Percentiles rank a stretch among this genome's conserved stretches.
phyloP scores from a whole-genome alignment of 169 alveolate genomes.

The Plasmodium vinckei region DNA sequence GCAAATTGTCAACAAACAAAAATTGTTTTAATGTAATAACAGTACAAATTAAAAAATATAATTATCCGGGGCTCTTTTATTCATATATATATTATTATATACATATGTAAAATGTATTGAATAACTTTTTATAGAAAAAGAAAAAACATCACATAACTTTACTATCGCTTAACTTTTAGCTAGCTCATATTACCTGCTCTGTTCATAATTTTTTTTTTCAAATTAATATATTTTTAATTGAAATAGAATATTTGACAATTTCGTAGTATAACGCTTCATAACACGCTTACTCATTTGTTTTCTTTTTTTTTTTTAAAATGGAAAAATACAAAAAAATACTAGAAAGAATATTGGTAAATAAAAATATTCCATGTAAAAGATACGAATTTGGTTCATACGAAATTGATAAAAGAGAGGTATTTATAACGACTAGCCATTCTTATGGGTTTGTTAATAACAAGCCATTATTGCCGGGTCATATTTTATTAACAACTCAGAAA shows the following conservation, averaged over 20 bases:
- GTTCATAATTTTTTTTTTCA: background rate
- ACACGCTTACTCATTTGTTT: background rate
- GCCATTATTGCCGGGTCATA: slow-evolving; percentile 85
- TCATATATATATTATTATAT: background rate
- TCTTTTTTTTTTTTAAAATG: slow-evolving; percentile 16
- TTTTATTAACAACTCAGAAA: slow-evolving; percentile 82
- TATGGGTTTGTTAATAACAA: slow-evolving; percentile 84
- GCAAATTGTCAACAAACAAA: too few species aligned
- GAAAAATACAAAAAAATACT: slow-evolving; percentile 62
- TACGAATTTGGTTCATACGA: slow-evolving; percentile 78
- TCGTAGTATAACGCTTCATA: too few species aligned
- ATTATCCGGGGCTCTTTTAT: background rate
- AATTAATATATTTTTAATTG: background rate
- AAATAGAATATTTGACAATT: background rate
- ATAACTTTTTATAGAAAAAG: background rate
- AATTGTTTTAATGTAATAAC: too few species aligned
- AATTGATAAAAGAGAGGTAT: slow-evolving; percentile 79
- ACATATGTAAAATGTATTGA: background rate
- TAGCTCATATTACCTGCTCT: background rate
- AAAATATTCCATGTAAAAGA: slow-evolving; percentile 49
- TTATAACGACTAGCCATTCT: slow-evolving; percentile 77
- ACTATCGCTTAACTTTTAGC: background rate
- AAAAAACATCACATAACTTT: background rate
- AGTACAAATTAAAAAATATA: too few species aligned
- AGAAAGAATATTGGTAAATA: slow-evolving; percentile 35